Conservation (phyloP, 192 early-diverging fungal genomes). For the Gonapodya prolifera region DNA sequence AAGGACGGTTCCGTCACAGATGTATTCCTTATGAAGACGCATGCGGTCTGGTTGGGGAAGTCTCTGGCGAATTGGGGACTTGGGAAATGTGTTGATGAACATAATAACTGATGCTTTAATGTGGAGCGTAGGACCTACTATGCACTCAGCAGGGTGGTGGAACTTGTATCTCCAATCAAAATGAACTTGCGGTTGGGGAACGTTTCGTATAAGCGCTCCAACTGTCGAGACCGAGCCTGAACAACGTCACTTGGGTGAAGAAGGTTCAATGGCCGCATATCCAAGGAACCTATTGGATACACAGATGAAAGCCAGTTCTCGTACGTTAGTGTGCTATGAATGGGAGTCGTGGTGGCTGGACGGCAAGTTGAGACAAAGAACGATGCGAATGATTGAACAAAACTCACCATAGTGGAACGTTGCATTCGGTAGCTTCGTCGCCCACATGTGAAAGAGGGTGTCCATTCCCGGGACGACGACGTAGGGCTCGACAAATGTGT, state of each 20-base stretch:
- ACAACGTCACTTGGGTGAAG: background rate
- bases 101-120: background rate
- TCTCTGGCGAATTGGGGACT: background rate
- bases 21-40: background rate
- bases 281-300: background rate
- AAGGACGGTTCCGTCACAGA: background rate
- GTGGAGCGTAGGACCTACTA: background rate
- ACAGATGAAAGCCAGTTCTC: background rate
- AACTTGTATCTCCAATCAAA: background rate
- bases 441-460: background rate
- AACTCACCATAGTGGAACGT: background rate
- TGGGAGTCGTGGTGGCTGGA: background rate
- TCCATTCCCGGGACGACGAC: background rate
- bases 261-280: conserved; percentile 1
- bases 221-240: background rate
- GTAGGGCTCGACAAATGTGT: background rate
- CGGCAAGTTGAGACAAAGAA: background rate
- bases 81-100: too few species aligned
- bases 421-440: background rate
- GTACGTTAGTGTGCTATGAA: background rate
- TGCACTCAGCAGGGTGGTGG: background rate
- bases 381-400: background rate
- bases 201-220: background rate
- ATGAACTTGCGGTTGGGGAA: background rate
- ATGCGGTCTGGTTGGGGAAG: background rate